Percentiles rank a stretch among this genome's conserved stretches.
These are phyloP conservation scores for Globisporangium iwayamae DNA, from an alignment of 352 stramenopile genomes.

Conservation along the genomic window DNA sequence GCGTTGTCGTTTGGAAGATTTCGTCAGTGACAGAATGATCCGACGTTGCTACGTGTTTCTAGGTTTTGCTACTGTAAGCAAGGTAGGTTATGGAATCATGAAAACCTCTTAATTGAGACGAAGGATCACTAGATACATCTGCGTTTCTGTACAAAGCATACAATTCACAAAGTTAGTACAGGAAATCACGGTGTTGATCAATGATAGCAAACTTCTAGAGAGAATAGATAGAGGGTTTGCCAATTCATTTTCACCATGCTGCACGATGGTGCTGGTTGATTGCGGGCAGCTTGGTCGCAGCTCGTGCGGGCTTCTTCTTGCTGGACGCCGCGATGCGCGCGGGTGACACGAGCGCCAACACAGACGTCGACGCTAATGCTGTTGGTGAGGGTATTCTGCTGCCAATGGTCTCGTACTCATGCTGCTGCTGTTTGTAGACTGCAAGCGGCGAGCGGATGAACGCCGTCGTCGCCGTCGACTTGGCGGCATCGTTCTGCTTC, in stretches of 20 bases:
- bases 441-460: slow-evolving; percentile 19
- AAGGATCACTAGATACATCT: background rate
- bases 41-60: background rate
- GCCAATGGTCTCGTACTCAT: background rate
- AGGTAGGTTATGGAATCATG: background rate
- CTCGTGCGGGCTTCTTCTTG: background rate
- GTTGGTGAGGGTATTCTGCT: background rate
- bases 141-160: background rate
- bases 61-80: background rate
- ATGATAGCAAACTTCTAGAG: background rate
- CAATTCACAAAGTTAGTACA: background rate
- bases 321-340: background rate
- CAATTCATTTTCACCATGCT: background rate
- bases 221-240: background rate
- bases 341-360: slow-evolving; percentile 7
- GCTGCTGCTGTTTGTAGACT: slow-evolving; percentile 16
- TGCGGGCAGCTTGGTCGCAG: slow-evolving; percentile 12
- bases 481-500: slow-evolving; percentile 2
- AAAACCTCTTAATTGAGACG: background rate
- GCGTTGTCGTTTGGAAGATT: background rate
- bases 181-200: background rate
- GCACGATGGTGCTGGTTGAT: slow-evolving; percentile 1
- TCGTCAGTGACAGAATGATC: too few species aligned
- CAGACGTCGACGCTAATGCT: background rate
- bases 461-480: background rate